phyloP scores from a whole-genome alignment of 768 basidiomycete genomes.

The Dentipellis fragilis region DNA sequence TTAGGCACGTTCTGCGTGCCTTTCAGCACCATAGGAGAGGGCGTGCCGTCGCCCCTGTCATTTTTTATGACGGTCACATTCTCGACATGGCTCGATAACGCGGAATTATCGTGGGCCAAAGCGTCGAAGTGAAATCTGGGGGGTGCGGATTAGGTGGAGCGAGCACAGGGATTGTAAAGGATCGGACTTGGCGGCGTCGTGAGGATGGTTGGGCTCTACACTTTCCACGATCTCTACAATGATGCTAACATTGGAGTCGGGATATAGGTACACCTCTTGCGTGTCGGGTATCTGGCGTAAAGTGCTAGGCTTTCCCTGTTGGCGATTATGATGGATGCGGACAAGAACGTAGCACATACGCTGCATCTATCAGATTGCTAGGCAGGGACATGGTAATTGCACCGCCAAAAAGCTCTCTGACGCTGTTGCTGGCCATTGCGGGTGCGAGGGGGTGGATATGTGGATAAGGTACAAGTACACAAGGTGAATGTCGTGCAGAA shows the following conservation, averaged over 20 bases:
- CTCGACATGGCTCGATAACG: slow-evolving; percentile 39
- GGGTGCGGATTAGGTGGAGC: background rate
- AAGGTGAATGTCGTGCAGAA: too few species aligned
- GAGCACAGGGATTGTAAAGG: background rate
- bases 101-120: slow-evolving; percentile 84
- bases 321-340: background rate
- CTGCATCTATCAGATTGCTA: slow-evolving; percentile 61
- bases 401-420: slow-evolving; percentile 71
- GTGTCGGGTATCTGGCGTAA: slow-evolving; percentile 86
- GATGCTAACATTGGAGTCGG: slow-evolving; percentile 58
- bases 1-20: slow-evolving; percentile 72
- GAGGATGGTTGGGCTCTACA: slow-evolving; percentile 45
- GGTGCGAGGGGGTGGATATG: background rate
- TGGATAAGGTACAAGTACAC: too few species aligned
- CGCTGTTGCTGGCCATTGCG: slow-evolving; percentile 12
- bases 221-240: slow-evolving; percentile 78
- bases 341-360: slow-evolving; percentile 43
- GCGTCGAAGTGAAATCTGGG: slow-evolving; percentile 87
- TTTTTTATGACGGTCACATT: slow-evolving; percentile 30
- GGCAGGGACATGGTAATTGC: slow-evolving; percentile 63
- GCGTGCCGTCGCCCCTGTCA: slow-evolving; percentile 38
- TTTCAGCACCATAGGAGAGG: slow-evolving; percentile 47
- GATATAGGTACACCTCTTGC: slow-evolving; percentile 86
- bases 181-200: slow-evolving; percentile 59
- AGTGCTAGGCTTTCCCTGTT: slow-evolving; percentile 27